phyloP scores from a whole-genome alignment of 176 grass and related monocot species.

The Themeda triandra region DNA sequence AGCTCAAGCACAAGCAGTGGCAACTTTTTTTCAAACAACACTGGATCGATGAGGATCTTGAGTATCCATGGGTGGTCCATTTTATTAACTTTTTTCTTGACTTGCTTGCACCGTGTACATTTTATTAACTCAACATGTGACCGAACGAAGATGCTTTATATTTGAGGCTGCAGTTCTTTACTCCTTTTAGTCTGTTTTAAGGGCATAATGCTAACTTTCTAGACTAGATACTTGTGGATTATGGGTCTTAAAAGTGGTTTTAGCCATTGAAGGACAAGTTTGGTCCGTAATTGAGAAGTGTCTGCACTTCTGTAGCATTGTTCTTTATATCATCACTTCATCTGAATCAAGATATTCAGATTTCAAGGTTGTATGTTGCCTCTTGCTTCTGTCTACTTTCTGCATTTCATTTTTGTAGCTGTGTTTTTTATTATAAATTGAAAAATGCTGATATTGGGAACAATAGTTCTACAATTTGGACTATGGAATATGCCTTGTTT shows the following conservation, averaged over 20 bases:
- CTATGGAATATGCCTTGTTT: not conserved
- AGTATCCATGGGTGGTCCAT: constrained; percentile 11
- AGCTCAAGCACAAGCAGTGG: constrained; percentile 2
- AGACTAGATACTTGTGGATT: not conserved
- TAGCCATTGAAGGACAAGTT: not conserved
- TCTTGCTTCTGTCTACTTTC: constrained; percentile 1
- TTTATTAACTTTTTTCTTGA: not conserved
- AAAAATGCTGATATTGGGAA: not conserved
- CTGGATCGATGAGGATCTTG: not conserved
- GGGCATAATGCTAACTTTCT: not conserved
- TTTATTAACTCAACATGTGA: constrained; percentile 24
- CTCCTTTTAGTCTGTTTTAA: not conserved
- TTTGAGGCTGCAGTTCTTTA: not conserved
- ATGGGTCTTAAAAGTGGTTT: not conserved
- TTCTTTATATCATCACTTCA: constrained; percentile 5
- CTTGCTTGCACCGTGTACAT: not conserved
- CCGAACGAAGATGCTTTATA: not conserved
- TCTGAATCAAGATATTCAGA: constrained; percentile 15
- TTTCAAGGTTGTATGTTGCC: constrained; percentile 10
- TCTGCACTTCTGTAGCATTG: not conserved
- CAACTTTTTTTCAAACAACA: not conserved
- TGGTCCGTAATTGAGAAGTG: not conserved
- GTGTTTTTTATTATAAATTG: not conserved
- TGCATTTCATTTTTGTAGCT: constrained; percentile 1
- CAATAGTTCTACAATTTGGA: constrained; percentile 2